Conservation (phyloP, 345 rosid genomes). For the Hibiscus syriacus region DNA sequence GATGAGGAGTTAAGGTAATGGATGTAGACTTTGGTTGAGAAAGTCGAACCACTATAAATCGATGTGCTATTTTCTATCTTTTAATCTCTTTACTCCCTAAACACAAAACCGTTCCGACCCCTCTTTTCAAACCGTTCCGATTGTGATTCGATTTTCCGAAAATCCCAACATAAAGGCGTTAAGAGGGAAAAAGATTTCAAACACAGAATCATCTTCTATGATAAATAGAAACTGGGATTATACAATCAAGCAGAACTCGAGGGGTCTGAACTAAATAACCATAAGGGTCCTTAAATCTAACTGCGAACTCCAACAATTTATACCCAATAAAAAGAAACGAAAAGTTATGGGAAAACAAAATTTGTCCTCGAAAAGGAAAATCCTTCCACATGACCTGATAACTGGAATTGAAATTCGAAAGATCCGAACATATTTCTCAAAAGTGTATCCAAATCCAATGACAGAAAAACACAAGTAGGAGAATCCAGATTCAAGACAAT, state of each 20-base stretch:
- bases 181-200: background rate
- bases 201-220: background rate
- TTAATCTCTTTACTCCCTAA: too few species aligned
- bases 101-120: too few species aligned
- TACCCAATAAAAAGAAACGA: background rate
- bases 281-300: slow-evolving; percentile 4
- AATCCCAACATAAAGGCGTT: slow-evolving; percentile 5
- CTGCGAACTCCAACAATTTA: background rate
- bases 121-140: too few species aligned
- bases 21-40: too few species aligned
- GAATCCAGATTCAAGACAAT: slow-evolving; percentile 5
- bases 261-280: slow-evolving; percentile 19
- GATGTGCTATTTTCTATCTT: too few species aligned
- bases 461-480: slow-evolving; percentile 5
- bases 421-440: slow-evolving; percentile 7
- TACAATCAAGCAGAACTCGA: background rate
- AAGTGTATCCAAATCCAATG: slow-evolving; percentile 10
- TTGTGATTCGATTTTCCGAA: too few species aligned
- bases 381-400: background rate
- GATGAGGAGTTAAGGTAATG: too few species aligned
- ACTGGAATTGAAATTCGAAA: slow-evolving; percentile 3
- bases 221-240: background rate
- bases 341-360: background rate
- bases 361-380: background rate
- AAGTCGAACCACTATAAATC: too few species aligned